phyloP scores from a whole-genome alignment of 805 yeast genomes.

The Candida taoyuanica region DNA sequence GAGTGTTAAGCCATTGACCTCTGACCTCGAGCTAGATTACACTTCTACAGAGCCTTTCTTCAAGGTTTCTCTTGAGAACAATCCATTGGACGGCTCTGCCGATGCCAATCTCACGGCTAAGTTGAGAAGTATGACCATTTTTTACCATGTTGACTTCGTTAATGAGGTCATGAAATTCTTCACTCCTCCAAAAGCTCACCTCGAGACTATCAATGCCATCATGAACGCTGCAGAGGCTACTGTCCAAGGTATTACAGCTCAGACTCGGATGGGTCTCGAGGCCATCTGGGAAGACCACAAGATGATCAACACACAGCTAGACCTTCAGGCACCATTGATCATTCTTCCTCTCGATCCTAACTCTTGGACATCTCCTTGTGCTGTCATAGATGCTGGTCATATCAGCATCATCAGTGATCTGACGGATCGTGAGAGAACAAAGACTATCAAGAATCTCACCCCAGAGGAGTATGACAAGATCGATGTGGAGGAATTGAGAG shows the following conservation, averaged over 20 bases:
- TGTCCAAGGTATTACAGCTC: constrained; percentile 83
- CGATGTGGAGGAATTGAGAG: constrained; percentile 28
- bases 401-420: constrained; percentile 78
- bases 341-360: constrained; percentile 80
- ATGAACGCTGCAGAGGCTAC: constrained; percentile 95
- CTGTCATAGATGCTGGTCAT: constrained; percentile 93
- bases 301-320: constrained; percentile 78
- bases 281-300: constrained; percentile 94
- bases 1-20: constrained; percentile 63
- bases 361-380: constrained; percentile 80
- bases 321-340: constrained; percentile 89
- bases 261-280: constrained; percentile 87
- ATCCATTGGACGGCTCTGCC: constrained; percentile 81
- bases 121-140: constrained; percentile 81
- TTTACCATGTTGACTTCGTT: constrained; percentile 79
- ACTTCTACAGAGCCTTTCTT: constrained; percentile 59
- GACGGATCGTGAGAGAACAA: constrained; percentile 62
- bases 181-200: constrained; percentile 79
- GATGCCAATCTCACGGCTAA: constrained; percentile 73
- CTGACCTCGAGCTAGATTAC: constrained; percentile 31
- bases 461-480: constrained; percentile 66
- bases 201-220: constrained; percentile 84
- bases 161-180: constrained; percentile 74
- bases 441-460: constrained; percentile 61
- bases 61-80: constrained; percentile 73